phyloP scores from a whole-genome alignment of 208 protist genomes.

The Tritrichomonas musculus region DNA sequence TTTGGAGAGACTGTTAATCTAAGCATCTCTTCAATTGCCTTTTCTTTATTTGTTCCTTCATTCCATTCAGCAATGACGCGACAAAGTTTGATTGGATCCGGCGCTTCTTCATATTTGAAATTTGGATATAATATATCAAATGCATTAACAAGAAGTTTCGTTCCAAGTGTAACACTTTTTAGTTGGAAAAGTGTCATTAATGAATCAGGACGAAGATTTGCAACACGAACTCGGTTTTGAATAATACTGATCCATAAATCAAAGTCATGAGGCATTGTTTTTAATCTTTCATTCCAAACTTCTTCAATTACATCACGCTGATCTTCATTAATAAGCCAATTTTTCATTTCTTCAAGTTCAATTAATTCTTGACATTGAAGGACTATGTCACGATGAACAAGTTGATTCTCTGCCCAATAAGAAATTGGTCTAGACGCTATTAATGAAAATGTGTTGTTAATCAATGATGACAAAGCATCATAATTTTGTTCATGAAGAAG shows the following conservation, averaged over 20 bases:
- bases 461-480: not conserved
- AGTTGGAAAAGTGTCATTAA: not conserved
- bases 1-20: not conserved
- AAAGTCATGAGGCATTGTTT: not conserved
- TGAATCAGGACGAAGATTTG: not conserved
- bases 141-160: not conserved
- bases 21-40: not conserved
- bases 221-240: not conserved
- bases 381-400: not conserved
- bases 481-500: not conserved
- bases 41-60: not conserved
- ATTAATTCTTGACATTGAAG: not conserved
- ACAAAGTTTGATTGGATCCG: not conserved
- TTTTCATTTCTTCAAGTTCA: conserved; percentile 18
- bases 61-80: not conserved
- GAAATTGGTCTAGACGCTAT: not conserved
- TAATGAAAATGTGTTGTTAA: not conserved
- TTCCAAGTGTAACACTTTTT: not conserved
- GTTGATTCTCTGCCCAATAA: conserved; percentile 26
- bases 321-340: not conserved
- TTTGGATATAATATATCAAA: conserved; percentile 23
- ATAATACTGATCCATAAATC: not conserved
- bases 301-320: not conserved
- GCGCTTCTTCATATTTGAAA: not conserved
- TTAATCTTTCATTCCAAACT: not conserved